These are phyloP conservation scores for Mallotus nudiflorus DNA, from an alignment of 345 rosid genomes.

Conservation along the genomic window DNA sequence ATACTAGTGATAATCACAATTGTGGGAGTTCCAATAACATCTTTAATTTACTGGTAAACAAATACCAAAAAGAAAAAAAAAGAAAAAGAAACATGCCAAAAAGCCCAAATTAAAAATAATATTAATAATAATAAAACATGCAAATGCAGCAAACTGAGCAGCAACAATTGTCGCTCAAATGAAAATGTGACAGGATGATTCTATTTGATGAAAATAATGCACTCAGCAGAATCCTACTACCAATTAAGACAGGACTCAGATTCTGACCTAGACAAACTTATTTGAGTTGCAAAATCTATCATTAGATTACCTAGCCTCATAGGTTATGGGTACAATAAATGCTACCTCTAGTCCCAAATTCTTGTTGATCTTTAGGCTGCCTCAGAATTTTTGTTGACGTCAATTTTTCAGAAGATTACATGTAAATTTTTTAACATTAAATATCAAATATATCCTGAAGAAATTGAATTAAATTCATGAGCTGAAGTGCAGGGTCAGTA, in stretches of 20 bases:
- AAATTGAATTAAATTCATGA: conserved; percentile 2
- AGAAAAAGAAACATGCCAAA: not conserved
- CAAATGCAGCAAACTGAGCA: not conserved
- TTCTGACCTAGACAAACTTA: not conserved
- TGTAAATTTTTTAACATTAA: not conserved
- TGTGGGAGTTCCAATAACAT: too few relatives aligned
- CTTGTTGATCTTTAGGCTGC: not conserved
- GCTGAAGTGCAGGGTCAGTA: not conserved
- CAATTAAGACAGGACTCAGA: not conserved
- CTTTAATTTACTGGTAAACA: not conserved
- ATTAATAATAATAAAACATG: conserved; percentile 8
- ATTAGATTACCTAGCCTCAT: not conserved
- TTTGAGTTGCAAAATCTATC: not conserved
- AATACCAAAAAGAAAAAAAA: not conserved
- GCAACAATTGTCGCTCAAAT: not conserved
- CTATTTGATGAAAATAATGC: not conserved
- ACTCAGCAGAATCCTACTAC: not conserved
- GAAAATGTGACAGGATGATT: not conserved
- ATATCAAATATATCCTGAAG: not conserved
- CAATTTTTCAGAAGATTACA: not conserved
- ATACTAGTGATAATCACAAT: too few relatives aligned
- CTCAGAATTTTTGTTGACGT: not conserved
- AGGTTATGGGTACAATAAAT: not conserved
- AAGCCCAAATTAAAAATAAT: conserved; percentile 1
- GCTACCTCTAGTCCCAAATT: not conserved